Evolutionary conservation across 2,329 filamentous ascomycete species (phyloP), one percentile per base, ranked within the genome.

Genomic region (Pezicula neosporulosa): DNA sequence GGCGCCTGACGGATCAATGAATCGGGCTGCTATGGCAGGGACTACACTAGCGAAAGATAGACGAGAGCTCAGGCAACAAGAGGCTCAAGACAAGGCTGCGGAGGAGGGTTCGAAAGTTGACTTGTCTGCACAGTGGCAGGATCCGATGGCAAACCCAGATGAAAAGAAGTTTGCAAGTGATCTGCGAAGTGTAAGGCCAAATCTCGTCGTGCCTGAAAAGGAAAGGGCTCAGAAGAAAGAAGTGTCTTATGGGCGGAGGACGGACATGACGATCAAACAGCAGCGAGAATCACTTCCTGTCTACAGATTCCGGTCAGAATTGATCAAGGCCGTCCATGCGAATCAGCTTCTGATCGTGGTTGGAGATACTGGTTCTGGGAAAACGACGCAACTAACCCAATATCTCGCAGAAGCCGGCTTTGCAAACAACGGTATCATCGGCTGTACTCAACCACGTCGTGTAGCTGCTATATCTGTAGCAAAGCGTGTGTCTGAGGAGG

Each of bases 401-500:
- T 99, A 95, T 61, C 78, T 99, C 16, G 93, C 92, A 1, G 94
- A 99, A 70, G 92, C 83, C 44, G 94, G 94, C 0, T 97, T 95
- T 64, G 87, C 86, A 2, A 89, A 95, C 59, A 75, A 87, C 52
- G 90, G 92, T 30, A 87, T 97, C 53, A 94, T 99, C 44, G 94
- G 94, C 1, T 99, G 94, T 67, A 99, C 95, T 0, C 94, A 99
- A 61, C 94, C 94, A 47, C 90, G 94, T 67, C 90, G 94, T 78
- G 94, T 97, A 10, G 94, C 94, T 24, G 94, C 94, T 56, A 96
- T 97, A 86, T 97, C 91, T 2, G 94, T 99, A 3, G 93, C 94
- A 8, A 95, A 96, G 70, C 92, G 94, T 81, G 94, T 99, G 3
- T 85, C 92, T 1, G 91, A 97, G 66, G 94, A 99, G 72, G 90